Conservation (phyloP, 140 eudicot species). For the Ambrosia hybrid region DNA sequence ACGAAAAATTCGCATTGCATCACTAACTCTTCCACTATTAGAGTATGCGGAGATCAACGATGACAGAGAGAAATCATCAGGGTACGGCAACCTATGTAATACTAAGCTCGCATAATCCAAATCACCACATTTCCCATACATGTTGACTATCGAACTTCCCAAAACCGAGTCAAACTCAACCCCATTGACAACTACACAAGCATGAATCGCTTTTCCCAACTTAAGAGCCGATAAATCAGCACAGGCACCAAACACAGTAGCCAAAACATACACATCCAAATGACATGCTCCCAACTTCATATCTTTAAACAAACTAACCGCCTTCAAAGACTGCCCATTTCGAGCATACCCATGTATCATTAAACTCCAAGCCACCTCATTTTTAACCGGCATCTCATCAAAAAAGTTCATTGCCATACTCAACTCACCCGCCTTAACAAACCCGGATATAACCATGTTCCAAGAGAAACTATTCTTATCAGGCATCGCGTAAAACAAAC, state of each 20-base stretch:
- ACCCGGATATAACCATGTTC: conserved; percentile 60
- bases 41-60: conserved; percentile 80
- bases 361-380: conserved; percentile 64
- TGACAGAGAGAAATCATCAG: conserved; percentile 72
- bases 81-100: conserved; percentile 29
- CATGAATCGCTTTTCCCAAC: conserved; percentile 69
- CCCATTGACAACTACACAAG: conserved; percentile 33
- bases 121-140: conserved; percentile 91
- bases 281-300: conserved; percentile 36
- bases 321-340: conserved; percentile 46
- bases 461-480: conserved; percentile 65
- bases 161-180: conserved; percentile 63
- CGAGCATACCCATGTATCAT: conserved; percentile 75
- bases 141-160: conserved; percentile 72
- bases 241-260: conserved; percentile 79
- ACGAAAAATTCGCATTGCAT: conserved; percentile 56
- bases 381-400: conserved; percentile 62
- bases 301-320: conserved; percentile 59
- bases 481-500: conserved; percentile 61
- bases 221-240: conserved; percentile 46
- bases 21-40: conserved; percentile 50
- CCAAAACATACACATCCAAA: conserved; percentile 53
- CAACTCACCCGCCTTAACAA: conserved; percentile 44
- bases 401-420: conserved; percentile 48
- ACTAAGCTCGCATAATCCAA: conserved; percentile 53